These are phyloP conservation scores for Coelastrella sp. DNA, from an alignment of 139 green algal genomes.

Conservation along the genomic window DNA sequence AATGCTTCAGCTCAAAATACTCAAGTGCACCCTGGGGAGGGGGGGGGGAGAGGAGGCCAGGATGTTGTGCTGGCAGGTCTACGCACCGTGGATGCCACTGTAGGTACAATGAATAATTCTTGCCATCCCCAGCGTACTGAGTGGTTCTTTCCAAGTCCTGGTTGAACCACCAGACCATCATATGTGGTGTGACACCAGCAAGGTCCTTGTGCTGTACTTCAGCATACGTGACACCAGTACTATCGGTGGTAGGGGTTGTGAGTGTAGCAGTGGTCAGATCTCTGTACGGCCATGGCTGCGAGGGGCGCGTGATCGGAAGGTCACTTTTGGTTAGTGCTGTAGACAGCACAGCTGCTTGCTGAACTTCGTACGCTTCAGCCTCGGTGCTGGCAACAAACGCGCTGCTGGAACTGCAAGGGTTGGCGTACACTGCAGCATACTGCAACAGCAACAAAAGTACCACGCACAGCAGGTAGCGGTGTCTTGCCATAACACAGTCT, in stretches of 20 bases:
- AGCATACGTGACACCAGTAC: background rate
- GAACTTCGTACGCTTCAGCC: background rate
- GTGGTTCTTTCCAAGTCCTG: background rate
- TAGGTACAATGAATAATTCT: background rate
- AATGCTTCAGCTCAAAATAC: background rate
- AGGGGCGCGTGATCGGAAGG: background rate
- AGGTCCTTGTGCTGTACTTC: background rate
- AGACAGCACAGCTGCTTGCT: background rate
- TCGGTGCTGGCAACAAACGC: background rate
- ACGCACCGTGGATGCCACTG: conserved; percentile 1
- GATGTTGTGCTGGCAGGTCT: background rate
- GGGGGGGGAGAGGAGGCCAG: too few species aligned
- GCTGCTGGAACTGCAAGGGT: background rate
- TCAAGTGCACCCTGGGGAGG: background rate
- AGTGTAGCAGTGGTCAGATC: background rate
- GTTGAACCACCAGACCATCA: conserved; percentile 8
- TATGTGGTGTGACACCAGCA: background rate
- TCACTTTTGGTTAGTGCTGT: background rate
- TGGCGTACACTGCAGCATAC: background rate
- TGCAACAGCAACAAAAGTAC: too few species aligned
- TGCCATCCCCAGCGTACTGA: background rate
- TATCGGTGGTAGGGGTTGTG: background rate
- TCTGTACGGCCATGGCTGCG: conserved; percentile 7
- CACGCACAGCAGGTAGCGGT: too few species aligned
- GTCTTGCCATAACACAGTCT: too few species aligned